Percentiles rank a stretch among this genome's conserved stretches.
Conservation (phyloP, 352 stramenopile species). For the Phytophthora sojae region DNA sequence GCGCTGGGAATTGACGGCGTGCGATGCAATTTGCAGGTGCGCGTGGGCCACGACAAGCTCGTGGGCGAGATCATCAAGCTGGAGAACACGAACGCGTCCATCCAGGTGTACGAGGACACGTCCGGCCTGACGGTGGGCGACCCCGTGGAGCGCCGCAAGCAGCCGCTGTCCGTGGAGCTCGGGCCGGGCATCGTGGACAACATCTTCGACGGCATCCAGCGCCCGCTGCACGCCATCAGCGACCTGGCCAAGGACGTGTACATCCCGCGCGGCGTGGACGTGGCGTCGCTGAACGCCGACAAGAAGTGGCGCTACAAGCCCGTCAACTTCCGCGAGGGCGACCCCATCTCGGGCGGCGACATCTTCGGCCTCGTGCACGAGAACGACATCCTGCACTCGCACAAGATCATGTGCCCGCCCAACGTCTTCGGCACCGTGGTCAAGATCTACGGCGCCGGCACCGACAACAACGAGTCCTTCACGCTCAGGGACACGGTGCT, state of each 20-base stretch:
- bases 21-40: constrained; percentile 75
- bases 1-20: constrained; percentile 1
- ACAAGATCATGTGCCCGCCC: constrained; percentile 99
- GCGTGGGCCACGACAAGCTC: constrained; percentile 99
- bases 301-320: constrained; percentile 97
- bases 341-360: constrained; percentile 97
- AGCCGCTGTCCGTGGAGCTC: constrained; percentile 98
- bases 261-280: constrained; percentile 97
- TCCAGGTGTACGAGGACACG: constrained; percentile 99
- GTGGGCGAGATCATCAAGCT: constrained; percentile 99
- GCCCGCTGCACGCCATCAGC: constrained; percentile 97
- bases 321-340: constrained; percentile 93
- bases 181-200: constrained; percentile 99
- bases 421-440: constrained; percentile 99
- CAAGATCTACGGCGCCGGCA: constrained; percentile 97
- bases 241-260: constrained; percentile 96
- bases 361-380: constrained; percentile 99
- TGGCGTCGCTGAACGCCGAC: constrained; percentile 93
- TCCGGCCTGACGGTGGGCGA: constrained; percentile 98
- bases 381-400: constrained; percentile 98
- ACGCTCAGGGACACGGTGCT: constrained; percentile 98
- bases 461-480: constrained; percentile 97
- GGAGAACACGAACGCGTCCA: constrained; percentile 98
- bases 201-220: constrained; percentile 99
- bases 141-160: constrained; percentile 97